These are phyloP conservation scores for Blumeria hordei DNA, from an alignment of 2,329 filamentous ascomycete species.

Conservation along the genomic window DNA sequence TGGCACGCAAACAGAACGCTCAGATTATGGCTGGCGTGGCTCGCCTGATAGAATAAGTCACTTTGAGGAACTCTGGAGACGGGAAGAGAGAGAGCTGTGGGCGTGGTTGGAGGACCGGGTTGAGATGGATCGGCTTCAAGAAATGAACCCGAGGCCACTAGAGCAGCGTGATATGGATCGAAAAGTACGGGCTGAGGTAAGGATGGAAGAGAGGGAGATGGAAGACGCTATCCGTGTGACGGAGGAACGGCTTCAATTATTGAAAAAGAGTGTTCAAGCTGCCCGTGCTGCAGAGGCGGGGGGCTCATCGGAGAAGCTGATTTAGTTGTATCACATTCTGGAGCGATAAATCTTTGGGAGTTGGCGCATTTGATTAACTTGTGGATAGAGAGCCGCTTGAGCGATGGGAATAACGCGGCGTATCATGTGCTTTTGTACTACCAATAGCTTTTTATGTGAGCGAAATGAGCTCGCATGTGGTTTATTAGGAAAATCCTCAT, in stretches of 20 bases:
- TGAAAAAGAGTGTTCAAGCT: slow-evolving; percentile 45
- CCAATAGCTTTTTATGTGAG: too few relatives aligned
- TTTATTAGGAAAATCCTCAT: too few relatives aligned
- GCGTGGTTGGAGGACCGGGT: slow-evolving; percentile 14
- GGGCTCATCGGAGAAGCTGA: neutral
- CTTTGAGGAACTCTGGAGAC: slow-evolving; percentile 62
- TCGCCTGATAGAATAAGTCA: slow-evolving; percentile 46
- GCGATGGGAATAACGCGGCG: too few relatives aligned
- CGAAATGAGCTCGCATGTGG: too few relatives aligned
- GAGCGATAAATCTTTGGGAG: too few relatives aligned
- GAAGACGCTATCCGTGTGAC: slow-evolving; percentile 31
- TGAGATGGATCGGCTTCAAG: slow-evolving; percentile 51
- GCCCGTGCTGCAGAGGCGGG: neutral
- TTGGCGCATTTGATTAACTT: too few relatives aligned
- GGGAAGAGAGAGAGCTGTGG: slow-evolving; percentile 17
- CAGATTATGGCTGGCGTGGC: slow-evolving; percentile 16
- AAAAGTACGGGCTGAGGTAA: slow-evolving; percentile 9
- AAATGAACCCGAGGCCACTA: slow-evolving; percentile 14
- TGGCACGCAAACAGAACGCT: slow-evolving; percentile 17
- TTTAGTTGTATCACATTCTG: too few relatives aligned
- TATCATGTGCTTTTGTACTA: too few relatives aligned
- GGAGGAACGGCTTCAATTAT: slow-evolving; percentile 54
- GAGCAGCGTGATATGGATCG: slow-evolving; percentile 9
- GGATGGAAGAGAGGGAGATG: slow-evolving; percentile 12
- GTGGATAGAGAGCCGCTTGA: too few relatives aligned